Evolutionary conservation across 352 stramenopile genomes (phyloP).

Genomic region (Thraustotheca clavata): DNA sequence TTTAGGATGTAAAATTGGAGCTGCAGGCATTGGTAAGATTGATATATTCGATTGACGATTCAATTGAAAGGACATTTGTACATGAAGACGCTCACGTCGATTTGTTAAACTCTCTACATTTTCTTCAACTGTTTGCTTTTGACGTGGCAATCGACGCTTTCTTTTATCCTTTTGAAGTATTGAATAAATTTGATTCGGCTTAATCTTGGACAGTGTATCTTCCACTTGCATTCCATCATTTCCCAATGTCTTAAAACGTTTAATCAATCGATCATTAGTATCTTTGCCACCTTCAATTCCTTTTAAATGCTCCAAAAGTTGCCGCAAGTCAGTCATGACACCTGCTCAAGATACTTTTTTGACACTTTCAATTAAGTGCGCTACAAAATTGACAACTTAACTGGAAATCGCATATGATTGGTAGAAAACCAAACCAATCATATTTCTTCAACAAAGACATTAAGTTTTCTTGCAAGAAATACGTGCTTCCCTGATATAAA

Average conservation of each 20-base stretch:
- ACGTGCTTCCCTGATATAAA: too few species aligned
- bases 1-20: background rate
- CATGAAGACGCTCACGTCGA: background rate
- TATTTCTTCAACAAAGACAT: too few species aligned
- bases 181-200: background rate
- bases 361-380: background rate
- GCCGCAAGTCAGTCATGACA: constrained; percentile 5
- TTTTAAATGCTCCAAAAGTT: constrained; percentile 14
- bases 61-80: background rate
- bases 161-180: background rate
- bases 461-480: too few species aligned
- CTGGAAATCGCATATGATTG: constrained; percentile 2
- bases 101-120: background rate
- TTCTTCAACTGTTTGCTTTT: background rate
- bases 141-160: background rate
- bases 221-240: background rate
- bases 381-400: background rate
- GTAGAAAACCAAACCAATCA: too few species aligned
- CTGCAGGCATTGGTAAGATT: background rate
- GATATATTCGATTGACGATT: background rate
- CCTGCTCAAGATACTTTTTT: background rate
- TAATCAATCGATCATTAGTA: constrained; percentile 1
- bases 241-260: background rate
- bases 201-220: background rate
- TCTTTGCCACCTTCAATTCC: constrained; percentile 8